phyloP scores from a whole-genome alignment of 179 eudicot species.

The Nepenthes alata region DNA sequence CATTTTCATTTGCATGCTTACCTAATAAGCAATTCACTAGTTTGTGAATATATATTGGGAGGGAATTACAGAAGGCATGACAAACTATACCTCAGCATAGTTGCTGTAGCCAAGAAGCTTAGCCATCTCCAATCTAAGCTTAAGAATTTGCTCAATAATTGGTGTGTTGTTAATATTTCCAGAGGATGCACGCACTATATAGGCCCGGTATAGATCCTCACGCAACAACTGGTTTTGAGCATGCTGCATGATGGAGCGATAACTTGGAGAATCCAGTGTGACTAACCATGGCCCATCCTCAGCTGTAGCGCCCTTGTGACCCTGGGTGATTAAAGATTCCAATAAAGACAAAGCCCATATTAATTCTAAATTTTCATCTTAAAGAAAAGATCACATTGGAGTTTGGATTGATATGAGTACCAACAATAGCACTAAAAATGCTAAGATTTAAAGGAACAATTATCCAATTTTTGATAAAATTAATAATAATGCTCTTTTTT shows the following conservation, averaged over 20 bases:
- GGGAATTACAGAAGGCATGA: too few relatives aligned
- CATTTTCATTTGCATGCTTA: conserved; percentile 19
- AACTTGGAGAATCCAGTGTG: conserved; percentile 18
- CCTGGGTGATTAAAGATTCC: conserved; percentile 2
- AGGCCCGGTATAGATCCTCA: conserved; percentile 19
- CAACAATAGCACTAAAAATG: too few relatives aligned
- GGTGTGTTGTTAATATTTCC: conserved; percentile 18
- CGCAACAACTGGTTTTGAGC: conserved; percentile 14
- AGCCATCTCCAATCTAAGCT: conserved; percentile 22
- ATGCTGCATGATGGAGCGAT: conserved; percentile 21
- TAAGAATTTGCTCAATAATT: conserved; percentile 17
- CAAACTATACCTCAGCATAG: conserved; percentile 18
- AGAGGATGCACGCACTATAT: conserved; percentile 12
- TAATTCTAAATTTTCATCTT: too few relatives aligned
- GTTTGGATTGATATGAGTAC: too few relatives aligned
- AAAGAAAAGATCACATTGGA: too few relatives aligned
- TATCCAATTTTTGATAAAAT: neutral
- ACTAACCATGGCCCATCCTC: conserved; percentile 22
- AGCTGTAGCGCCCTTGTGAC: conserved; percentile 14
- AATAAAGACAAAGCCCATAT: neutral
- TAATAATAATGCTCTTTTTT: neutral
- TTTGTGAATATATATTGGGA: neutral
- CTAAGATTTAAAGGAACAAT: too few relatives aligned
- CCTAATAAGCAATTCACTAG: conserved; percentile 5
- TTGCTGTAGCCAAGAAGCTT: conserved; percentile 20